Evolutionary conservation across 176 grass and related monocot genomes (phyloP).

Genomic region (sorghum (Sorghum bicolor)): Sorghum_bicolor_NCBIv3 NC_012873.2:61964001-61964500

Average conservation of each 20-base stretch:
- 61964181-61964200: background rate
- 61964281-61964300: background rate
- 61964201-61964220: background rate
- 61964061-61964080: background rate
- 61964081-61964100: background rate
- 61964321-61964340: background rate
- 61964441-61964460: constrained; percentile 53
- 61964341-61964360: background rate
- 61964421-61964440: constrained; percentile 60
- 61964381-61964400: constrained; percentile 82
- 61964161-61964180: background rate
- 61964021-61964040: background rate
- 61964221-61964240: background rate
- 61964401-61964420: constrained; percentile 56
- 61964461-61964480: constrained; percentile 49
- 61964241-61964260: background rate
- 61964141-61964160: background rate
- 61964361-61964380: background rate
- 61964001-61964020: background rate
- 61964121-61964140: background rate
- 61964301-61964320: background rate
- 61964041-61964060: background rate
- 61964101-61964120: constrained; percentile 2
- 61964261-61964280: background rate
- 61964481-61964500: constrained; percentile 75